Percentiles rank a stretch among this genome's conserved stretches.
These are phyloP conservation scores for Fusarium odoratissimum DNA, from an alignment of 2,329 filamentous ascomycete genomes.

Conservation along the genomic window DNA sequence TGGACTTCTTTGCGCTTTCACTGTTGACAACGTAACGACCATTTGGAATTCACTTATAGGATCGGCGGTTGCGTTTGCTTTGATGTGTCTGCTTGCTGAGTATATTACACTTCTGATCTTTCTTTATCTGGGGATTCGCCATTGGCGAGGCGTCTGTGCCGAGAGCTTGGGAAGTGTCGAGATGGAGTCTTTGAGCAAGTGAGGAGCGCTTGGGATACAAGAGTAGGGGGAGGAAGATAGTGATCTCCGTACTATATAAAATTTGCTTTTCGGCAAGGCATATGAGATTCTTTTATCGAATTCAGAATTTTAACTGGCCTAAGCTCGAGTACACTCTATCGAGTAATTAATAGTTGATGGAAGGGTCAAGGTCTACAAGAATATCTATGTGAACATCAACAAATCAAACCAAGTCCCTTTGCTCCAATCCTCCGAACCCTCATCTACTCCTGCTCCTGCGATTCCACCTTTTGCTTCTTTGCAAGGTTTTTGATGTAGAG, in stretches of 20 bases:
- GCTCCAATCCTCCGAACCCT: too few relatives aligned
- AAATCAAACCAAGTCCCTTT: too few relatives aligned
- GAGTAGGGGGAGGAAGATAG: too few relatives aligned
- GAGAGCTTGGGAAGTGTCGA: neutral
- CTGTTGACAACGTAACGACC: accelerated
- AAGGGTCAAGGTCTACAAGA: too few relatives aligned
- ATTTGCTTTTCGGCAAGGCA: too few relatives aligned
- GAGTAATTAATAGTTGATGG: too few relatives aligned
- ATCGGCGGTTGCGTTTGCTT: neutral
- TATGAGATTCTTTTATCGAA: too few relatives aligned
- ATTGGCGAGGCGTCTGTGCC: neutral
- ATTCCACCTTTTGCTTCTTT: neutral
- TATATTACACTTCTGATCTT: neutral
- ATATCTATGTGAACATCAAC: too few relatives aligned
- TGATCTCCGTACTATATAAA: too few relatives aligned
- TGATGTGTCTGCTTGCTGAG: neutral
- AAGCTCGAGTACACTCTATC: too few relatives aligned
- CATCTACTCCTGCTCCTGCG: neutral
- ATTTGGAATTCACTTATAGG: neutral
- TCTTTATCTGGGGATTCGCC: neutral
- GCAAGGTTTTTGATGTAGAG: neutral
- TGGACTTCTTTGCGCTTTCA: neutral
- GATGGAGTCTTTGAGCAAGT: neutral
- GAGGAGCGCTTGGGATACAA: too few relatives aligned
- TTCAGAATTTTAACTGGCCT: too few relatives aligned